These are phyloP conservation scores for Salix viminalis DNA, from an alignment of 345 rosid species.

Conservation along the genomic window DNA sequence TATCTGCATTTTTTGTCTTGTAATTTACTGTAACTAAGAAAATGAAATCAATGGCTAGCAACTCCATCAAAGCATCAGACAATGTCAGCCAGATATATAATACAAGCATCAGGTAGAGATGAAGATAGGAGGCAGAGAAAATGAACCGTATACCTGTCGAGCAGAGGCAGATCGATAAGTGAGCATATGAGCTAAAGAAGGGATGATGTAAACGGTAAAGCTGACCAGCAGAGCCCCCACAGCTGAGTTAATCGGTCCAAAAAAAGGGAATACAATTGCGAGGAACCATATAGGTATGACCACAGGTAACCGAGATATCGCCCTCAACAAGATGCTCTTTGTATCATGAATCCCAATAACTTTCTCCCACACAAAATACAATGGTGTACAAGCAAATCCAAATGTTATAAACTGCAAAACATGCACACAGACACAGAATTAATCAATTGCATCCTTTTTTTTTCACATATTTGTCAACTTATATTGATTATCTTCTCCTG, in stretches of 20 bases:
- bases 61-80: neutral
- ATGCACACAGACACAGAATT: neutral
- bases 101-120: conserved; percentile 4
- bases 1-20: neutral
- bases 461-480: neutral
- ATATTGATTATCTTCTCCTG: neutral
- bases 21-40: neutral
- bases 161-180: conserved; percentile 66
- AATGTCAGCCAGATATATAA: conserved; percentile 5
- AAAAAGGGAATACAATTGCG: conserved; percentile 83
- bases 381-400: conserved; percentile 77
- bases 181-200: conserved; percentile 74
- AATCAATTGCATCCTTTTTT: neutral
- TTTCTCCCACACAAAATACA: conserved; percentile 92
- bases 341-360: conserved; percentile 75
- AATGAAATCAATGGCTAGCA: neutral
- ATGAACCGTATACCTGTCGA: conserved; percentile 44
- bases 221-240: conserved; percentile 81
- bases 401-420: conserved; percentile 71
- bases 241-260: conserved; percentile 86
- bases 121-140: conserved; percentile 5
- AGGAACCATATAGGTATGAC: conserved; percentile 84
- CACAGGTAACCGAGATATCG: conserved; percentile 63
- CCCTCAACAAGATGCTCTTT: conserved; percentile 64
- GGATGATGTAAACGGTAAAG: conserved; percentile 88